Evolutionary conservation across 2,329 filamentous ascomycete species (phyloP), one percentile per base, ranked within the genome.

Genomic region (Phaeoacremonium minimum): DNA sequence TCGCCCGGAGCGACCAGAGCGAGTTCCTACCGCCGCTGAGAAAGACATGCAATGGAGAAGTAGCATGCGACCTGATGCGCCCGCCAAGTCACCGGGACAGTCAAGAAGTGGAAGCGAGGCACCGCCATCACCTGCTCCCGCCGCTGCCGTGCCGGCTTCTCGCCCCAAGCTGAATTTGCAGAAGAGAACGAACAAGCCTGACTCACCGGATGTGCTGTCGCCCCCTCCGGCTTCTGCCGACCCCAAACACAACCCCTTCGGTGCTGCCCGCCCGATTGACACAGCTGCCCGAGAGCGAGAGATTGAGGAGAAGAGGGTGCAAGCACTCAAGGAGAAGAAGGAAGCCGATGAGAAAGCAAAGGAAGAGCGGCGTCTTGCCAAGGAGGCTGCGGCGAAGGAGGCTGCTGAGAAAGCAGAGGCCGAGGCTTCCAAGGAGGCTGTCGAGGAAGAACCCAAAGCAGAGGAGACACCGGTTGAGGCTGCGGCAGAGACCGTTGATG

Each of bases 1-100:
- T 44, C 78, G 81, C 43, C 77, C 82, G 11, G 73, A 74, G 35
- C 64, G 66, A 38, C 60, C 69, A 13, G 84, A 87, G 57, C 78
- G 87, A 49, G 73, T 74, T 34, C 86, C 85, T 15, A 97, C 87
- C 38, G 93, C 93, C 28, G 86, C 93, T 33, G 93, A 98, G 42
- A 79, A 87, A 55, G 93, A 97, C 59, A 94, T 82, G 66, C 83
- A 95, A 64, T 98, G 93, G 93, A 85, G 93, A 52, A 73, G 76
- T 48, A 86, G 77, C 63, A 97, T 97, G 90, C 85, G 81, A 48
- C 87, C 91, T n/a, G 90, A 94, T 52, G 64, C 73, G 22, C 59
- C 73, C 4, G 65, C 63, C 33, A 78, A 79, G 59, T 80, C 83
- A 11, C 75, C 82, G 15, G 75, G 74, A 28, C 72, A 77, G 41